These are phyloP conservation scores for Zygosaccharomyces sapae DNA, from an alignment of 1,139 yeast species.

Conservation along the genomic window DNA sequence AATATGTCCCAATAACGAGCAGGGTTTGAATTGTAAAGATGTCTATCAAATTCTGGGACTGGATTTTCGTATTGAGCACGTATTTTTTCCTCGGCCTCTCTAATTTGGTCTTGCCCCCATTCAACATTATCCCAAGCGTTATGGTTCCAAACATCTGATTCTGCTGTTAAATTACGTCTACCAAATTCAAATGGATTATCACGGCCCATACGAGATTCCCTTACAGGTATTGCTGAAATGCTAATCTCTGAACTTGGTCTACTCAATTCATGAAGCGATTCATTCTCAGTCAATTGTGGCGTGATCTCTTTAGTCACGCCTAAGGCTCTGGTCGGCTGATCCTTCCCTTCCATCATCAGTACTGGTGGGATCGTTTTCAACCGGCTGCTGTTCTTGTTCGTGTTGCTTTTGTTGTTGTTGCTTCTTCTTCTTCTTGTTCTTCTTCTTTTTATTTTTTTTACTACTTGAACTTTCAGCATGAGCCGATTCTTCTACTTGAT, in stretches of 20 bases:
- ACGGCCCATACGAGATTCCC: slow-evolving; percentile 57
- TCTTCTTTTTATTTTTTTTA: slow-evolving; percentile 11
- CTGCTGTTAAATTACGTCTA: slow-evolving; percentile 66
- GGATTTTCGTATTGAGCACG: slow-evolving; percentile 74
- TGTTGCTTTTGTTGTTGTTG: slow-evolving; percentile 10
- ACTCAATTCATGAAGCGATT: slow-evolving; percentile 27
- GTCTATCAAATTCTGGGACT: slow-evolving; percentile 80
- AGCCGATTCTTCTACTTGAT: slow-evolving; percentile 4
- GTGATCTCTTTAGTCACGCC: slow-evolving; percentile 27
- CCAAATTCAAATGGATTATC: slow-evolving; percentile 93
- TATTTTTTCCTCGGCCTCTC: slow-evolving; percentile 71
- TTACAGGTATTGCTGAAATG: not conserved
- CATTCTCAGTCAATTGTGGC: slow-evolving; percentile 19
- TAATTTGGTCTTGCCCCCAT: slow-evolving; percentile 89
- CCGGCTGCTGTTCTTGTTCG: not conserved
- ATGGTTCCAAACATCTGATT: slow-evolving; percentile 81
- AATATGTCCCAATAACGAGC: slow-evolving; percentile 95
- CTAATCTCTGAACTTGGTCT: slow-evolving; percentile 17
- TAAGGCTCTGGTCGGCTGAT: slow-evolving; percentile 28
- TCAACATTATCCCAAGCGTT: slow-evolving; percentile 99
- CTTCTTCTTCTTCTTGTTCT: slow-evolving; percentile 20
- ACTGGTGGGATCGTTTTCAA: slow-evolving; percentile 6
- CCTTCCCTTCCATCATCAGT: slow-evolving; percentile 16
- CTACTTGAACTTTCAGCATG: slow-evolving; percentile 2
- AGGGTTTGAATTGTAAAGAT: slow-evolving; percentile 74